Evolutionary conservation across 2,329 filamentous ascomycete species (phyloP), one percentile per base, ranked within the genome.

Genomic region (Dothistroma pini): DNA sequence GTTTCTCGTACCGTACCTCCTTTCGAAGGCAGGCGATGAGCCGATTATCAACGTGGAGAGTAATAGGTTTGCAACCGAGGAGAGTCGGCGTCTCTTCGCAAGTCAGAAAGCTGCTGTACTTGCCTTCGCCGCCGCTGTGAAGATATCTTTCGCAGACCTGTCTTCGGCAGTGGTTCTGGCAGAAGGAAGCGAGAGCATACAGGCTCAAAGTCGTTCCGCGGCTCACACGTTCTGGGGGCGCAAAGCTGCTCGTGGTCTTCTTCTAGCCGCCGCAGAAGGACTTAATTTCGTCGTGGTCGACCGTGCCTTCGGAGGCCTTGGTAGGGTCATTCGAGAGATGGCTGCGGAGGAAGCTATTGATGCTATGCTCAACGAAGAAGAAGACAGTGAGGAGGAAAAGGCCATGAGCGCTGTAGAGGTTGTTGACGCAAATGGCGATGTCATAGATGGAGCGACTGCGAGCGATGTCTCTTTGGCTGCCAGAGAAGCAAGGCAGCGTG

Each of bases 221-320:
- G 79, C 79, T 2, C 73, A 77, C 56, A 68, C 73, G 38, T 86
- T 84, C 68, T 89, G 86, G 86, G 83, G 79, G 4, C 75, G 83
- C 58, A 82, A 82, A 57, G 82, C 88, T 16, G 84, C 81, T 0
- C 78, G 85, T 58, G 83, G 85, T 0, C 66, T 89, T 1, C 70
- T 89, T 52, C 80, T 86, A 91, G 83, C 83, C 66, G 81, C 81
- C 21, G 80, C 79, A 0, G 80, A 81, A 63, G 80, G 78, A 2
- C 76, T 88, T 51, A 82, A 82, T 48, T 87, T 83, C 71, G 75
- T 78, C 16, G 81, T 81, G 63, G 81, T 86, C 21, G 85, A 86
- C 68, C 79, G 80, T 34, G 84, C 84, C 4, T 88, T 87, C 73
- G 85, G 86, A 34, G 86, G 86, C 0, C 71, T 83, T n/a, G 81